These are phyloP conservation scores for Acorus gramineus DNA, from an alignment of 106 monocot species.

Conservation along the genomic window DNA sequence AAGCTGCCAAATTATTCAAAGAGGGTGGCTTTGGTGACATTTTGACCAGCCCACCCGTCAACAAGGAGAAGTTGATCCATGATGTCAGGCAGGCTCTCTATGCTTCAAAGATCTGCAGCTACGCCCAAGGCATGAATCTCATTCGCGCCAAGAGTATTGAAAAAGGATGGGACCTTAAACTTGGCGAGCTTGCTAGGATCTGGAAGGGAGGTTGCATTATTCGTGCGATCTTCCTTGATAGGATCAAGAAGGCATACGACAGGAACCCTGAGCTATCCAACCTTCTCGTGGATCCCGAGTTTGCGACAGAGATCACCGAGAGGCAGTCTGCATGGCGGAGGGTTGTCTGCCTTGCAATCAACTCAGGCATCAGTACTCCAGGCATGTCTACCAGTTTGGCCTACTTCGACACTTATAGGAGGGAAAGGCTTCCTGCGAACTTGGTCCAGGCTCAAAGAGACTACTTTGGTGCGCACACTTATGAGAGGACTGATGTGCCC, in stretches of 20 bases:
- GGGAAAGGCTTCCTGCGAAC: constrained; percentile 42
- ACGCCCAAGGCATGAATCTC: constrained; percentile 52
- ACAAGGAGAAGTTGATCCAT: constrained; percentile 31
- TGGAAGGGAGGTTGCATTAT: constrained; percentile 58
- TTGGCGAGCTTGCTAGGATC: constrained; percentile 48
- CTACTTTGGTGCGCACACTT: constrained; percentile 49
- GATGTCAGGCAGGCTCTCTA: constrained; percentile 49
- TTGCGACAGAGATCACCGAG: constrained; percentile 43
- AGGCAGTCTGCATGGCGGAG: constrained; percentile 38
- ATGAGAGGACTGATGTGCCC: constrained; percentile 34
- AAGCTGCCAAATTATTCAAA: constrained; percentile 42
- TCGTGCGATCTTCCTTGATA: constrained; percentile 40
- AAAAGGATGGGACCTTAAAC: constrained; percentile 41
- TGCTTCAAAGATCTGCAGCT: constrained; percentile 51
- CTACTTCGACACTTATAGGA: constrained; percentile 51
- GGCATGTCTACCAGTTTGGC: constrained; percentile 49
- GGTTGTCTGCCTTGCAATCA: constrained; percentile 42
- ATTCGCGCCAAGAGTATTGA: constrained; percentile 39
- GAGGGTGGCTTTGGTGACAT: constrained; percentile 27
- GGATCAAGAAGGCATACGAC: constrained; percentile 49
- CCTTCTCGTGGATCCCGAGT: constrained; percentile 45
- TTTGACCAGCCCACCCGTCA: constrained; percentile 16
- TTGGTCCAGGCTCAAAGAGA: constrained; percentile 53
- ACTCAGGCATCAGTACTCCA: constrained; percentile 33
- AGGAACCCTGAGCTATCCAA: constrained; percentile 32